phyloP scores from a whole-genome alignment of 1,139 yeast species.

The Geotrichum klebahnii region DNA sequence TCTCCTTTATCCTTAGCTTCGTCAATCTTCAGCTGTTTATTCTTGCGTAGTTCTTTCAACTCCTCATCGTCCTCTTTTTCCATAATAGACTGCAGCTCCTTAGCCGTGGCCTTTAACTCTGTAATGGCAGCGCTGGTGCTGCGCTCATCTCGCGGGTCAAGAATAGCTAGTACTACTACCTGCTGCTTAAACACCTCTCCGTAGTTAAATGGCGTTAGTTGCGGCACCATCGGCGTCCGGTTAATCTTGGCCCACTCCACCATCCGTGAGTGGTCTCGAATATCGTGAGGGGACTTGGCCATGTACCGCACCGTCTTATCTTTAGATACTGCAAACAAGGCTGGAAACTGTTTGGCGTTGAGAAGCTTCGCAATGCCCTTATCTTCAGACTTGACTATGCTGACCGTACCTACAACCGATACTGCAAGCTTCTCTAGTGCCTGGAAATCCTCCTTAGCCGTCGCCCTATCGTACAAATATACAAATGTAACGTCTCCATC shows the following conservation, averaged over 20 bases:
- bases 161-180: slow-evolving; percentile 36
- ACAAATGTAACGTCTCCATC: slow-evolving; percentile 32
- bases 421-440: slow-evolving; percentile 39
- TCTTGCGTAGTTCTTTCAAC: slow-evolving; percentile 33
- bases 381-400: slow-evolving; percentile 37
- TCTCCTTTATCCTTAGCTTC: slow-evolving; percentile 39
- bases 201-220: slow-evolving; percentile 38
- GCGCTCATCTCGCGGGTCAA: slow-evolving; percentile 35
- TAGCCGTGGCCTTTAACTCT: slow-evolving; percentile 36
- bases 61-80: slow-evolving; percentile 32
- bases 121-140: slow-evolving; percentile 31
- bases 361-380: slow-evolving; percentile 33
- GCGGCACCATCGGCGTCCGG: slow-evolving; percentile 40
- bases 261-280: slow-evolving; percentile 35
- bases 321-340: slow-evolving; percentile 36
- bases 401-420: slow-evolving; percentile 37
- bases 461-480: slow-evolving; percentile 41
- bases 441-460: slow-evolving; percentile 42
- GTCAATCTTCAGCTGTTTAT: slow-evolving; percentile 37
- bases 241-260: slow-evolving; percentile 36
- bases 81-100: slow-evolving; percentile 30
- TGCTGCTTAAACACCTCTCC: slow-evolving; percentile 35
- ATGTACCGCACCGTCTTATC: slow-evolving; percentile 32
- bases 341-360: slow-evolving; percentile 35
- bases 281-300: slow-evolving; percentile 37